Evolutionary conservation across 805 yeast species (phyloP), one percentile per base, ranked within the genome.

Genomic region (Candida khao-thaluensis): DNA sequence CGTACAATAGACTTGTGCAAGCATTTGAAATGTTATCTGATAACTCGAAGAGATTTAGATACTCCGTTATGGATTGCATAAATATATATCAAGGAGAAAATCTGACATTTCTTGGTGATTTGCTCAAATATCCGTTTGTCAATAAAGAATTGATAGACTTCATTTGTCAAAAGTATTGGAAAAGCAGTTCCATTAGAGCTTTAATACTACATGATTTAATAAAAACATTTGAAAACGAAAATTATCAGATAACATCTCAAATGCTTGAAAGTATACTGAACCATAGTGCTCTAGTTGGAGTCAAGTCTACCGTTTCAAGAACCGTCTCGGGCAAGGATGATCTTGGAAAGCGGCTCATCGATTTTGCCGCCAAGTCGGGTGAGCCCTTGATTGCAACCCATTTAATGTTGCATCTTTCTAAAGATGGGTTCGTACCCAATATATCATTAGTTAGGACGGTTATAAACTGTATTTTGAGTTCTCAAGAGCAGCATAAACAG

Each of bases 381-480:
- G 62, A 59, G 7, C 48, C 48, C 10, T 26, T 58, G 8, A 35
- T 57, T 7, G 61, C 60, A 3, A 27, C 53, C 8, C 47, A 59
- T 24, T 52, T 47, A 31, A 35, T 44, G 10, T 15, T 38, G 4
- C 15, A 38, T n/a, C 51, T 51, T 16, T 29, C 41, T 9, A 35
- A 37, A 3, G 9, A 16, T 2, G 44, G 42, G 2, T n/a, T 44
- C 1, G 5, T 2, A 2, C 22, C 45, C 6, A 33, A 42, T 12
- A 10, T 5, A 5, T 5, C 11, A n/a, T n/a, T 21, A 9, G 17
- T 33, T 4, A 33, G 11, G 22, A 7, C 6, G 3, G 22, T 33
- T 11, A 5, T 57, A 7, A 35, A 14, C 2, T 30, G 51, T 4
- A 38, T 56, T n/a, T 16, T 45, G 8, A 26, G 44, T 7, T 45